Conservation (phyloP, 129 eudicot species). For the Smallanthus sonchifolius region DNA sequence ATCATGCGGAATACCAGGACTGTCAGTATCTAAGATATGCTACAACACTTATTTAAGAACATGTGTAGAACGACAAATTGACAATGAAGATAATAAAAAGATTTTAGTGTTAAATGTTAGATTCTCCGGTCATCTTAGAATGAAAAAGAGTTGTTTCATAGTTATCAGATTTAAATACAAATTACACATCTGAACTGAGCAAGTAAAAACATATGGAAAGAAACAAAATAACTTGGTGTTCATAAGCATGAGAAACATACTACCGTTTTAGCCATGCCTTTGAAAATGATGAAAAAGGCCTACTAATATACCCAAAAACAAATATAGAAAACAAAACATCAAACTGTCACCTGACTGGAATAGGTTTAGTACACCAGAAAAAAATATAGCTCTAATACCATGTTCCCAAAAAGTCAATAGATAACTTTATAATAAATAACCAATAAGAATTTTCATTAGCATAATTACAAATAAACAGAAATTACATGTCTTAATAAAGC, state of each 20-base stretch:
- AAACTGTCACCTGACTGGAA: background rate
- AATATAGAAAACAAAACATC: background rate
- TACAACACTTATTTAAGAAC: background rate
- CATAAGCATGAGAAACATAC: background rate
- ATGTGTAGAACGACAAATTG: background rate
- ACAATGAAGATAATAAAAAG: background rate
- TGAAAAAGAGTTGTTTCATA: background rate
- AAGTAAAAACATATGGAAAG: background rate
- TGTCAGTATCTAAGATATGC: background rate
- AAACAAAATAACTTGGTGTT: background rate
- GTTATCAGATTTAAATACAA: background rate
- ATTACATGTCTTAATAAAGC: background rate
- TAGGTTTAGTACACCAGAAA: background rate
- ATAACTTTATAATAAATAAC: background rate
- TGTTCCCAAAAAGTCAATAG: background rate
- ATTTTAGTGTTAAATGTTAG: background rate
- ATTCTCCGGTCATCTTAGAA: background rate
- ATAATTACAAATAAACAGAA: slow-evolving; percentile 5
- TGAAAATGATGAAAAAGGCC: background rate
- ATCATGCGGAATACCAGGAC: background rate
- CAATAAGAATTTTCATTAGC: background rate
- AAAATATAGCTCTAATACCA: background rate
- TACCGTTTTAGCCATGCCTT: background rate
- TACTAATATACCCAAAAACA: background rate
- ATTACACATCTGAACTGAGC: background rate